Evolutionary conservation across 2,329 filamentous ascomycete genomes (phyloP).

Genomic region (Botryosphaeria dothidea): DNA sequence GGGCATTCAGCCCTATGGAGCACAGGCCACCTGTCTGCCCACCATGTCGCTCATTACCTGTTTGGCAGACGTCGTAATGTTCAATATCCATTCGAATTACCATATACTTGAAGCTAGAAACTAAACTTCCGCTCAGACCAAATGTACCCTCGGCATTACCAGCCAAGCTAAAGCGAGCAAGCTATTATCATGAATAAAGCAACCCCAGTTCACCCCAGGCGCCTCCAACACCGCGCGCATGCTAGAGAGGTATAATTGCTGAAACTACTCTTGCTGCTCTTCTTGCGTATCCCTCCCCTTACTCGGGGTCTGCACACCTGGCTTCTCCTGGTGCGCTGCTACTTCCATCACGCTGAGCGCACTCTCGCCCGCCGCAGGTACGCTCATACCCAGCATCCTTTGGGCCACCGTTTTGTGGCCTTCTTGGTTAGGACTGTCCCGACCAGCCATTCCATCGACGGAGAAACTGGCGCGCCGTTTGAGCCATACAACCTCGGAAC

Average conservation of each 20-base stretch:
- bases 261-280: not conserved
- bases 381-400: constrained; percentile 41
- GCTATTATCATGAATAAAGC: not conserved
- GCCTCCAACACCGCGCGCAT: constrained; percentile 9
- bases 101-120: not conserved
- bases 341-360: constrained; percentile 40
- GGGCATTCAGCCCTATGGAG: constrained; percentile 13
- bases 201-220: not conserved
- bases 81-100: not conserved
- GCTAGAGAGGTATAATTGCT: not conserved
- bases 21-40: constrained; percentile 1
- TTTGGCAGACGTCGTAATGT: not conserved
- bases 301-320: constrained; percentile 44
- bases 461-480: constrained; percentile 23
- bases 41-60: too few relatives aligned
- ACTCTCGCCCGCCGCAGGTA: constrained; percentile 37
- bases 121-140: not conserved
- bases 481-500: constrained; percentile 71
- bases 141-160: not conserved
- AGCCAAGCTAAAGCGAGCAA: not conserved
- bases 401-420: constrained; percentile 41
- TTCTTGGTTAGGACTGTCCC: constrained; percentile 24
- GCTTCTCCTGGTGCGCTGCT: constrained; percentile 41
- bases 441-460: not conserved
- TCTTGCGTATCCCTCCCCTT: constrained; percentile 4